Evolutionary conservation across 179 eudicot genomes (phyloP).

Genomic region (Gypsophila paniculata): DNA sequence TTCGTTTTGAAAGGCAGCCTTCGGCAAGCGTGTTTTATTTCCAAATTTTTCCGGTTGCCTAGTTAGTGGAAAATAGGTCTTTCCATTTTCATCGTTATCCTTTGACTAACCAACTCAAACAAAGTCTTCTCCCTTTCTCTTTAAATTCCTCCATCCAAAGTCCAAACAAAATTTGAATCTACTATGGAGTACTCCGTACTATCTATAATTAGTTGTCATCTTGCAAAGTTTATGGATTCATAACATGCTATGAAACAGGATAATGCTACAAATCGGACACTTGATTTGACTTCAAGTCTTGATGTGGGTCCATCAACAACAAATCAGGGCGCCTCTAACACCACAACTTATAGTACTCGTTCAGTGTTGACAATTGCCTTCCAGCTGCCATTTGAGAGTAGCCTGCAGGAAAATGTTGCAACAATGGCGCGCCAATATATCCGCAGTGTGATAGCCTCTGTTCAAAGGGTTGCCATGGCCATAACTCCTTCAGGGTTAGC

Average conservation of each 20-base stretch:
- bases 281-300: constrained; percentile 38
- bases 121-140: no score
- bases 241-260: constrained; percentile 25
- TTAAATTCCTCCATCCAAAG: no score
- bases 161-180: no score
- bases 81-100: no score
- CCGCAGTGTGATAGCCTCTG: constrained; percentile 42
- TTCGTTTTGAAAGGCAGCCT: no score
- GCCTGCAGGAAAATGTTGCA: constrained; percentile 47
- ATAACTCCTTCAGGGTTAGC: constrained; percentile 38
- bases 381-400: constrained; percentile 48
- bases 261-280: constrained; percentile 29
- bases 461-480: constrained; percentile 49
- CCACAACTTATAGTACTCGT: constrained; percentile 24
- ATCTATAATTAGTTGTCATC: no score
- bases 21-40: no score
- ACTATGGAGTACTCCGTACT: no score
- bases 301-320: constrained; percentile 41
- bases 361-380: constrained; percentile 46
- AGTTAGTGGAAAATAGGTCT: no score
- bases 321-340: constrained; percentile 26
- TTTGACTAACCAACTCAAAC: no score
- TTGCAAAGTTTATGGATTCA: no score
- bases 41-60: no score
- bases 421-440: constrained; percentile 49